phyloP scores from a whole-genome alignment of 2,329 filamentous ascomycete species.

The Macrophomina phaseolina region DNA sequence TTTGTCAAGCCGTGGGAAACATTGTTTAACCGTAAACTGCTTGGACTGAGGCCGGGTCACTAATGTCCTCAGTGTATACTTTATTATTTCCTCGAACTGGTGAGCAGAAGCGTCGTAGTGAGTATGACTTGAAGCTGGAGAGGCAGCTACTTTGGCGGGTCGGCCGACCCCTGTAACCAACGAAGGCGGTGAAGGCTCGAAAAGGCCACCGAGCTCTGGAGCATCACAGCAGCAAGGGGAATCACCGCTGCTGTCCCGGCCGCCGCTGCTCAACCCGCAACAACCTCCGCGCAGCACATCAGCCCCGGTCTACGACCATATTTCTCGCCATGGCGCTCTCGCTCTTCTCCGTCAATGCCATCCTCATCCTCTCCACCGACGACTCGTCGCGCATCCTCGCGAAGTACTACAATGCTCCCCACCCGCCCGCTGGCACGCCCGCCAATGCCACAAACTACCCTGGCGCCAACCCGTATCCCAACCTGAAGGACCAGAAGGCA shows the following conservation, averaged over 20 bases:
- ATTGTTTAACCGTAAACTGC: not conserved
- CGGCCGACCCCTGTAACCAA: not conserved
- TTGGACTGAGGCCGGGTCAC: not conserved
- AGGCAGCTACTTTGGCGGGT: not conserved
- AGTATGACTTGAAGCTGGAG: not conserved
- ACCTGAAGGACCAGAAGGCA: slow-evolving; percentile 89
- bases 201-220: slow-evolving; percentile 26
- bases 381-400: slow-evolving; percentile 90
- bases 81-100: too few species aligned
- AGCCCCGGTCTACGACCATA: slow-evolving; percentile 6
- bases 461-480: slow-evolving; percentile 79
- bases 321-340: slow-evolving; percentile 51
- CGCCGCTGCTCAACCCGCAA: slow-evolving; percentile 16
- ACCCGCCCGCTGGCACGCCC: slow-evolving; percentile 65
- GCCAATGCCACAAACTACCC: slow-evolving; percentile 64
- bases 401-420: slow-evolving; percentile 85
- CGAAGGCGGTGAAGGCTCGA: slow-evolving; percentile 26
- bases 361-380: slow-evolving; percentile 65
- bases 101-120: too few species aligned
- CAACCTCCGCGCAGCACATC: slow-evolving; percentile 5
- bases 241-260: slow-evolving; percentile 10
- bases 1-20: not conserved
- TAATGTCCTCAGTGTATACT: too few species aligned
- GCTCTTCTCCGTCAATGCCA: slow-evolving; percentile 60
- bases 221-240: slow-evolving; percentile 19